Evolutionary conservation across 2,329 filamentous ascomycete species (phyloP), one percentile per base, ranked within the genome.

Genomic region (Colletotrichum liaoningense): DNA sequence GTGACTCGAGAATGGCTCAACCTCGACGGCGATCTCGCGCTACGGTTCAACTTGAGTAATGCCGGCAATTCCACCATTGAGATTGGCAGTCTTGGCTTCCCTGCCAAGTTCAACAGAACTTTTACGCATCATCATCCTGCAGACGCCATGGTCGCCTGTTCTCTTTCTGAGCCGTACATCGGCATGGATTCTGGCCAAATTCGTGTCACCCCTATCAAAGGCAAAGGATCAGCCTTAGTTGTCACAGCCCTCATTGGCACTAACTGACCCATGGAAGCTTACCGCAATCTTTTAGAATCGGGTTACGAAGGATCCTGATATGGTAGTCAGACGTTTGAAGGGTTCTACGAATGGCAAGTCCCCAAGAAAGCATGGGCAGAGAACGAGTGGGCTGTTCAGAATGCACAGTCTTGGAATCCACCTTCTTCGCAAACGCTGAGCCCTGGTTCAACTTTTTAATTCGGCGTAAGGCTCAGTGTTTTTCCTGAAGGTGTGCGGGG

Each of bases 61-160:
- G 78, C 79, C 0, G 85, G 79, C 0, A 74, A 76, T 0, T 75
- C 77, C 0, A 70, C 80, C 0, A 65, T 91, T 1, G 89, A 91
- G 72, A 79, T 91, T 6, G 89, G 89, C 2, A 86, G 86, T 65
- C 81, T 91, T 1, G 89, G 89, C 0, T 86, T 91, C 67, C 89
- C 89, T 0, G 85, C 88, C 22, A 88, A 90, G 77, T 90, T 91
- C 81, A 91, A 91, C 80, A 91, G 28, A 79, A 91, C 91, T 75
- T 91, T 91, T 77, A 90, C 86, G 12, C 82, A 83, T 66, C 84
- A 88, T 11, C 79, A 80, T 1, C 84, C 88, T 0, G 79, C 80
- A 1, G 85, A 88, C 6, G 89, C 87, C 12, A 85, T 86, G 65
- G 78, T 81, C 0, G 81, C 84, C n/a, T 91, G 89, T 77, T 88